These are phyloP conservation scores for Hydrangea macrophylla DNA, from an alignment of 148 eudicot genomes.

Conservation along the genomic window DNA sequence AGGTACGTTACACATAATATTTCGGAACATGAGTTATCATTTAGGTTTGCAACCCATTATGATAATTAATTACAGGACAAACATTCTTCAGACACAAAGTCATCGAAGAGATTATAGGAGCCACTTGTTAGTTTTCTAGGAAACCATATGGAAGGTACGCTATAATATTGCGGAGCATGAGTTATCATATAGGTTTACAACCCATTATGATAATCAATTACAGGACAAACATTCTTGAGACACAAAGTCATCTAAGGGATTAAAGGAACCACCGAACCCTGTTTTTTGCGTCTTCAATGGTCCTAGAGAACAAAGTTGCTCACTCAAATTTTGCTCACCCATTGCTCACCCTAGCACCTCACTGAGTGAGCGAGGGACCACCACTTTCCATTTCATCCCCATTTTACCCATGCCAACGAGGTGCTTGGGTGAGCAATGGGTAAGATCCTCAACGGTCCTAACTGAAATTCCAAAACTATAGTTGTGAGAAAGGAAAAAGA, in stretches of 20 bases:
- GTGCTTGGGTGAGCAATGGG: no score
- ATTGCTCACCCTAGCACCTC: no score
- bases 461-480: no score
- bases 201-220: background rate
- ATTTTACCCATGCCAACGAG: no score
- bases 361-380: no score
- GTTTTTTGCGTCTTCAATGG: background rate
- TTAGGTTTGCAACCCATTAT: background rate
- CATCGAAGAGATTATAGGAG: slow-evolving; percentile 3
- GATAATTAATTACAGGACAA: background rate
- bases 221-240: background rate
- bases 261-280: background rate
- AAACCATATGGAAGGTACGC: background rate
- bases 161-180: background rate
- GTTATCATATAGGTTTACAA: background rate
- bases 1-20: background rate
- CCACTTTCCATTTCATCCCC: no score
- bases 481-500: no score
- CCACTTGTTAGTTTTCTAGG: background rate
- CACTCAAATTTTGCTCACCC: no score
- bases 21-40: background rate
- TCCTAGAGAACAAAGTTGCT: no score
- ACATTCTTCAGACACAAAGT: background rate
- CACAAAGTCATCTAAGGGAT: background rate
- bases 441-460: no score